Evolutionary conservation across 176 grass and related monocot species (phyloP).

Genomic region (Raddia distichophylla): DNA sequence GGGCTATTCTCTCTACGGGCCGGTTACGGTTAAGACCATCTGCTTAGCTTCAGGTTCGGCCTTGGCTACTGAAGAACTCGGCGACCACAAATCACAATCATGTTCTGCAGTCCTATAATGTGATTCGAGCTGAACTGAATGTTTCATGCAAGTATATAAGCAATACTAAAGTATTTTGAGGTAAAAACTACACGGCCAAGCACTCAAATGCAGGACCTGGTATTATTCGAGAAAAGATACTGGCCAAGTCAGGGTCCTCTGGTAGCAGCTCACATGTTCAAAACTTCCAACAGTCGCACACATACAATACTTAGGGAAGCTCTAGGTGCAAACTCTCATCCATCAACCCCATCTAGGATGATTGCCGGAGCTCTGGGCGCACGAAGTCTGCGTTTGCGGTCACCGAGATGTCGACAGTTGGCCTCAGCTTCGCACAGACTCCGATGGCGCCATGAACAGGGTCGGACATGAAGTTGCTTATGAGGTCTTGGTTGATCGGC

Average conservation of each 20-base stretch:
- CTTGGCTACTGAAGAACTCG: neutral
- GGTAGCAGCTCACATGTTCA: constrained; percentile 25
- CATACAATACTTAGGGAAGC: constrained; percentile 12
- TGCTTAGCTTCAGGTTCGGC: neutral
- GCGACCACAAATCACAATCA: too few relatives aligned
- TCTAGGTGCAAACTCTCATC: neutral
- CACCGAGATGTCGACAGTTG: constrained; percentile 78
- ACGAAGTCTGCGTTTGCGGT: constrained; percentile 72
- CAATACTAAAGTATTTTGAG: neutral
- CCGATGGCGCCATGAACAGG: constrained; percentile 65
- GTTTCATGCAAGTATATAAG: neutral
- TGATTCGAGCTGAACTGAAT: neutral
- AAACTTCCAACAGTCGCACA: constrained; percentile 1
- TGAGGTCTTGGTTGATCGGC: constrained; percentile 79
- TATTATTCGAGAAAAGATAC: constrained; percentile 36
- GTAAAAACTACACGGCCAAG: neutral
- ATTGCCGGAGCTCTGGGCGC: constrained; percentile 63
- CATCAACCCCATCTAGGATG: constrained; percentile 2
- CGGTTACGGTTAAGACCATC: neutral
- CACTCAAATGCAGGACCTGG: neutral
- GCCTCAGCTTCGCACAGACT: constrained; percentile 67
- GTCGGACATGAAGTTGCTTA: constrained; percentile 84
- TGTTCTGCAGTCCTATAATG: too few relatives aligned
- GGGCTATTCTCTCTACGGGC: neutral
- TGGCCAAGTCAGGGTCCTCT: neutral